Evolutionary conservation across 345 rosid genomes (phyloP).

Genomic region (Eucalyptus cloeziana): DNA sequence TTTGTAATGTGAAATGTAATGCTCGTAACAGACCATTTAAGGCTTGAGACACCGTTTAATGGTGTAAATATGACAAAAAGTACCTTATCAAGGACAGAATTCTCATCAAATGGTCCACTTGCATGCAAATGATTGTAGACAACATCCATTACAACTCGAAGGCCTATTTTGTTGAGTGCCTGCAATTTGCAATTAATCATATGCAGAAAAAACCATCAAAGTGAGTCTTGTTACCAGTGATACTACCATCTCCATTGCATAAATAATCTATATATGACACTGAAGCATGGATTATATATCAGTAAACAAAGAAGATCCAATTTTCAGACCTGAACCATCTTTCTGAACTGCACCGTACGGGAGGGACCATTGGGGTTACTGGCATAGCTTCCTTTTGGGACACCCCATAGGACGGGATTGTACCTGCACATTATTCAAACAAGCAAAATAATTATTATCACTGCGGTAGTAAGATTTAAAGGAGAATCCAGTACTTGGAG

Average conservation of each 20-base stretch:
- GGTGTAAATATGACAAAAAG: not conserved
- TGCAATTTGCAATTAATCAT: slow-evolving; percentile 3
- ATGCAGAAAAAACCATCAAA: not conserved
- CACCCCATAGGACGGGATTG: slow-evolving; percentile 95
- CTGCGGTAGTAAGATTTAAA: not conserved
- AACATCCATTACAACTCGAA: slow-evolving; percentile 77
- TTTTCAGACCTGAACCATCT: slow-evolving; percentile 78
- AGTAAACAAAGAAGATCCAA: not conserved
- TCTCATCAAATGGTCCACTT: slow-evolving; percentile 63
- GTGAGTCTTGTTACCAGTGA: not conserved
- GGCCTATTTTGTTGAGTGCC: slow-evolving; percentile 63
- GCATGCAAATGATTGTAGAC: slow-evolving; percentile 95
- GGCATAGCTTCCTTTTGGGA: slow-evolving; percentile 97
- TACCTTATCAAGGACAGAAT: slow-evolving; percentile 94
- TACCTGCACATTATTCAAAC: slow-evolving; percentile 28
- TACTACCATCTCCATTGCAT: not conserved
- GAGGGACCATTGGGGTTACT: slow-evolving; percentile 61
- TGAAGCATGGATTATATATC: not conserved
- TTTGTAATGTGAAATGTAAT: not conserved
- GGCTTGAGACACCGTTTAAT: not conserved
- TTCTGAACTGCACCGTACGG: slow-evolving; percentile 77
- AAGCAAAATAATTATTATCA: too few relatives aligned
- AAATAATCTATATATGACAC: not conserved
- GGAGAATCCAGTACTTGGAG: not conserved
- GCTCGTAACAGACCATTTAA: not conserved